Base-by-base conservation (phyloP, 2,329 filamentous ascomycete species). In the Ilyonectria robusta region DNA sequence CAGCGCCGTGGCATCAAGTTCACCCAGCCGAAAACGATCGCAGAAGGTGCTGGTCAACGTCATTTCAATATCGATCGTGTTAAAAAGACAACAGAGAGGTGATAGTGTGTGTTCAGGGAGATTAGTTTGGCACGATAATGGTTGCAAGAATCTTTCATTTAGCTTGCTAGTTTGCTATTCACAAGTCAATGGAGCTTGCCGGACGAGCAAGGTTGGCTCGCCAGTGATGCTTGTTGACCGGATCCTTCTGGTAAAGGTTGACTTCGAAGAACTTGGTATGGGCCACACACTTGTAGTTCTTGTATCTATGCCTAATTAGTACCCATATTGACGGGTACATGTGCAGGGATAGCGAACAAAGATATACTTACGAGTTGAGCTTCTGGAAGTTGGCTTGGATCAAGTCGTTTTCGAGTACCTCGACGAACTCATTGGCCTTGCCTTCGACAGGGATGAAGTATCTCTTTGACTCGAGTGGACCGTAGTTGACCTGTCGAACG, bases 191-290 rank as follows among this genome's bases (percentile, higher is more conserved):
- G 1, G 17, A 46, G 2, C 19, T 50, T 7, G 66, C 44, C 11
- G 66, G 59, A 5, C 66, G 55, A 33, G 62, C 62, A 11, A 70
- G 47, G 23, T 68, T 59, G 13, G 21, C 59, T 21, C 66, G 56
- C 66, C 68, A 68, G 4, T 70, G 59, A 19, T 70, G 68, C n/a
- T 48, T 60, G 23, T 70, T 70, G 19, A 68, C 26, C 0, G 66
- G 68, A 31, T 70, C 33, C 15, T 58, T 53, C 21, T 68, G 65
- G 23, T 70, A 68, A 10, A 70, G 17, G 29, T 70, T 70, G 6
- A 70, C 59, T 23, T 70, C 66, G 8, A 70, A 70, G 31, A 70
- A 70, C 42, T 55, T 56, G 23, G 63, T 61, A 40, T 70, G 62
- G 15, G 11, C 13, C 4, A 19, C n/a, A 33, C 68, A 68, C 21